Base-by-base conservation (phyloP, 129 eudicot species). In the Arctium lappa region DNA sequence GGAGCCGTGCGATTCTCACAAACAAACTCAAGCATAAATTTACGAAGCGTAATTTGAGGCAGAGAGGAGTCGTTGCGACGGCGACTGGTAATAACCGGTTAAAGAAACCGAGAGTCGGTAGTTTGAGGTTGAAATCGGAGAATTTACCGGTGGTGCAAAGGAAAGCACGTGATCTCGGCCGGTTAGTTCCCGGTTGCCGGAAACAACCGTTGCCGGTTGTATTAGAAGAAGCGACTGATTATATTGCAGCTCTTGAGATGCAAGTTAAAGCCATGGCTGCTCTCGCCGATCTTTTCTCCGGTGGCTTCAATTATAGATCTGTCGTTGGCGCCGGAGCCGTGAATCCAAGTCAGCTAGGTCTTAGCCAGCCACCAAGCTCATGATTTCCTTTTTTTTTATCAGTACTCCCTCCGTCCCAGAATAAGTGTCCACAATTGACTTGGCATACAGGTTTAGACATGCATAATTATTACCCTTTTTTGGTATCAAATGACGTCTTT, bases 101-200 rank as follows among this genome's bases (percentile, higher is more conserved):
- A 15, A 85, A 10, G 31, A 87, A 86, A 40, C 83, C 80, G 27
- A 84, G 69, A 31, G 18, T 42, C 10, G 22, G 36, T 72, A 39
- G 56, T 31, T 50, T 77, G 75, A 88, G 72, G 48, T 79, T 22
- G 69, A 76, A 76, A 12, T 42, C 38, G 77, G 83, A 73, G 83
- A 90, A 60, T 33, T 69, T 66, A 62, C 86, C 87, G 80, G 76
- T 73, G 33, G 42, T 93, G 68, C 80, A 85, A 83, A 72, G 83
- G 74, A 90, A 89, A 76, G 87, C 81, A 33, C 80, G 88, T 60
- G 88, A 75, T 74, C 87, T 93, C 66, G 87, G 98, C 75, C 86
- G 90, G 82, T 80, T 91, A 37, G 91, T 93, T 72, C 98, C 98
- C 32, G 98, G 98, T 37, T 93, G 91, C 80, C 82, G 81, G 86